Percentiles rank a stretch among this genome's conserved stretches.
These are phyloP conservation scores for Hymenoscyphus occultus DNA, from an alignment of 2,329 filamentous ascomycete species.

Conservation along the genomic window DNA sequence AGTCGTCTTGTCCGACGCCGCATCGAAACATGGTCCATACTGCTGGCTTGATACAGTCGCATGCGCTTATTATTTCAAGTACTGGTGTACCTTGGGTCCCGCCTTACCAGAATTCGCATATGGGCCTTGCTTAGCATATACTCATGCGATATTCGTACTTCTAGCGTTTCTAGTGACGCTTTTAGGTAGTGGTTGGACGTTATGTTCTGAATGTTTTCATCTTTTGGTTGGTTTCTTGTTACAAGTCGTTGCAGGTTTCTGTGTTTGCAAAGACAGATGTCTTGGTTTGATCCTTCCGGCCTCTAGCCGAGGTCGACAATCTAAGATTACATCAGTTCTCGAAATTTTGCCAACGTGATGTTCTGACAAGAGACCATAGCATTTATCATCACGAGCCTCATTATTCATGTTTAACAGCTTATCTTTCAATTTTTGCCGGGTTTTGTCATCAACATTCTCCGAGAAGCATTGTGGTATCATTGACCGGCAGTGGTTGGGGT, in stretches of 20 bases:
- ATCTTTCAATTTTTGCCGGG: neutral
- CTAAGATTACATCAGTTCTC: neutral
- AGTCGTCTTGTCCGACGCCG: neutral
- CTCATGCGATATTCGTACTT: neutral
- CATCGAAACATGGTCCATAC: neutral
- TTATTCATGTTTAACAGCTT: too few species aligned
- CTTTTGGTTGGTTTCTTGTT: neutral
- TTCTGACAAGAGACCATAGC: neutral
- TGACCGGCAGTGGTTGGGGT: neutral
- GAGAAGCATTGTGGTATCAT: neutral
- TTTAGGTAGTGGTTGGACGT: neutral
- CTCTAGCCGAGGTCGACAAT: neutral
- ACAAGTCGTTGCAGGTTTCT: neutral
- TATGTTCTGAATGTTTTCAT: neutral
- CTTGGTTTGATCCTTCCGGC: conserved; percentile 6
- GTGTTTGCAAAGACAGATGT: neutral
- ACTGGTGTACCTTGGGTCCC: neutral
- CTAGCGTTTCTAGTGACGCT: neutral
- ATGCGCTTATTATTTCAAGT: neutral
- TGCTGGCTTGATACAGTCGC: neutral
- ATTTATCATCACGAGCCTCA: too few species aligned
- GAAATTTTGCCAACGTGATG: neutral
- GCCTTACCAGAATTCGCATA: neutral
- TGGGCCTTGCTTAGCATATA: neutral
- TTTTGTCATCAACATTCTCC: neutral